Evolutionary conservation across 1,284 basidiomycete species (phyloP), one percentile per base, ranked within the genome.

Genomic region (Fomitopsis pinicola): DNA sequence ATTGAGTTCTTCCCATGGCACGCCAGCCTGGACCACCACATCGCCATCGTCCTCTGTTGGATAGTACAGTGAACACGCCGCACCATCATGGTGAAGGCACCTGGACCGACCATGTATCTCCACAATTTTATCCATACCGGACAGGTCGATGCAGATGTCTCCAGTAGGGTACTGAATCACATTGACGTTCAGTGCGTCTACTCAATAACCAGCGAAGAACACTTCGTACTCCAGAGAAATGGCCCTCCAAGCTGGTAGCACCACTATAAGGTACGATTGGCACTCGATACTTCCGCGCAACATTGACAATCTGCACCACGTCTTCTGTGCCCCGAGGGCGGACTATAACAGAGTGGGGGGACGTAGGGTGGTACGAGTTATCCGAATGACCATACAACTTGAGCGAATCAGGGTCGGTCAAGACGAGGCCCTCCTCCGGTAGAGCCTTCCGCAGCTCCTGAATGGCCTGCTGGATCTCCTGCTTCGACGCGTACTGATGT

Each of bases 1-100:
- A 69, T 98, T 98, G 60, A 98, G 84, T 59, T 92, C 91, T 71
- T 96, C 93, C 93, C 95, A 98, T 42, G 86, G 82, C 36, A 89
- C 83, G 6, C 95, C 95, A 42, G 94, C 78, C 75, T 95, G 92
- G 61, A 89, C 91, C 10, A 85, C 79, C 44, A 92, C 78, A 71
- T 95, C 94, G 7, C 86, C 85, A 66, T 89, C 87, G 3, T 74
- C 75, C 70, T 82, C 83, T 85, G 63, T 36, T 55, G 45, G 46
- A 56, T 46, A 22, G 33, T 30, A 19, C 33, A 22, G 22, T 60
- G 19, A 59, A 58, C 22, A 40, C 14, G 38, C 22, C n/a, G 19
- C 33, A 14, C 9, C 12, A 3, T 26, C 8, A 9, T 28, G 4
- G 35, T n/a, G 30, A 33, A 40, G 2, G 17, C 30, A 35, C 12